Conservation (phyloP, 2,329 filamentous ascomycete genomes). For the Sporothrix euskadiensis region DNA sequence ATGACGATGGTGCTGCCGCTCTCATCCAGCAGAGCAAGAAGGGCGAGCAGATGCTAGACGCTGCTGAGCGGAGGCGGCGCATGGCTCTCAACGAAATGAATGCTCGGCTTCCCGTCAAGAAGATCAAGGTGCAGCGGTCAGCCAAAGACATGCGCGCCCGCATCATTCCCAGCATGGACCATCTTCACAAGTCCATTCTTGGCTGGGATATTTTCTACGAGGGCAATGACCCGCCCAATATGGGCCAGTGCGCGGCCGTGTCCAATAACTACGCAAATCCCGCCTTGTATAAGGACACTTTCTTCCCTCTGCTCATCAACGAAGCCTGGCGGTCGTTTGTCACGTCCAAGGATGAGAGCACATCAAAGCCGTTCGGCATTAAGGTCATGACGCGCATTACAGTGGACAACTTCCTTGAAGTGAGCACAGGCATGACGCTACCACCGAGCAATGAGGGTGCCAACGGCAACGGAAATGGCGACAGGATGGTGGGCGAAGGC, state of each 20-base stretch:
- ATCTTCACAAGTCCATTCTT: slow-evolving; percentile 81
- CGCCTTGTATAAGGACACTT: slow-evolving; percentile 79
- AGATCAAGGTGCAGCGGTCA: slow-evolving; percentile 75
- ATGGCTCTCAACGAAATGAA: slow-evolving; percentile 53
- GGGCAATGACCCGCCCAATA: slow-evolving; percentile 80
- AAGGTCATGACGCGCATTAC: slow-evolving; percentile 85
- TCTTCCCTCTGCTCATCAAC: slow-evolving; percentile 83
- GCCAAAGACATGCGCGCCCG: slow-evolving; percentile 93
- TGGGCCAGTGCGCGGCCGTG: slow-evolving; percentile 72
- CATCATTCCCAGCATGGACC: slow-evolving; percentile 82
- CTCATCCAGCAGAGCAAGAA: slow-evolving; percentile 52
- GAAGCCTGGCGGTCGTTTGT: slow-evolving; percentile 97
- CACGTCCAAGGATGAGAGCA: slow-evolving; percentile 83
- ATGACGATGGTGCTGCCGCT: slow-evolving; percentile 58
- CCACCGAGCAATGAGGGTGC: slow-evolving; percentile 57
- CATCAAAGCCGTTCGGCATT: slow-evolving; percentile 77
- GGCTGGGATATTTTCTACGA: slow-evolving; percentile 94
- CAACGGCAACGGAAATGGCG: slow-evolving; percentile 48
- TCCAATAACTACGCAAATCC: slow-evolving; percentile 76
- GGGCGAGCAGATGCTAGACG: slow-evolving; percentile 51
- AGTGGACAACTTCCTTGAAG: slow-evolving; percentile 90
- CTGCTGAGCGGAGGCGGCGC: slow-evolving; percentile 50
- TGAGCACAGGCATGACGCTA: slow-evolving; percentile 78
- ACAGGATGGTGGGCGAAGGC: slow-evolving; percentile 64
- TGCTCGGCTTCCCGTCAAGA: slow-evolving; percentile 72